Conservation (phyloP, 805 yeast species). For the Torulaspora microellipsoides region DNA sequence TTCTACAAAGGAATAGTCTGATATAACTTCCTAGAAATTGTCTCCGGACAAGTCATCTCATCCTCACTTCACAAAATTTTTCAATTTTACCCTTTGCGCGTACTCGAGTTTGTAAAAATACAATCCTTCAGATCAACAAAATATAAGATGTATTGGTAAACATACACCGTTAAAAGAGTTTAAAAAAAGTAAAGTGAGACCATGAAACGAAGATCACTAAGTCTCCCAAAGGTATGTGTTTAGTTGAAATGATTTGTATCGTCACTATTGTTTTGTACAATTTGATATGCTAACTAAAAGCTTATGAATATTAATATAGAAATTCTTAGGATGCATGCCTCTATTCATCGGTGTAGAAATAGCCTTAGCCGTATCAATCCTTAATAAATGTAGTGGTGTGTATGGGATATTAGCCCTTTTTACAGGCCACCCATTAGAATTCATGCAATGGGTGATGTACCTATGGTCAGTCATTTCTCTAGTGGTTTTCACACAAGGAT, state of each 20-base stretch:
- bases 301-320: constrained; percentile 30
- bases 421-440: constrained; percentile 82
- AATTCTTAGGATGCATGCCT: constrained; percentile 68
- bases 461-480: constrained; percentile 57
- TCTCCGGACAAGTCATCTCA: too few relatives aligned
- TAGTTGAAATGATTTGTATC: neutral
- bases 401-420: constrained; percentile 82
- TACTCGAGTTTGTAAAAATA: too few relatives aligned
- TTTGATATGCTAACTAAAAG: neutral
- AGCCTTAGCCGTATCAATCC: constrained; percentile 64
- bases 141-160: too few relatives aligned
- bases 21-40: too few relatives aligned
- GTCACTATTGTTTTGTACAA: neutral
- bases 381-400: constrained; percentile 85
- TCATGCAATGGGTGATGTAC: constrained; percentile 79
- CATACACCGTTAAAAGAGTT: too few relatives aligned
- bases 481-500: constrained; percentile 61
- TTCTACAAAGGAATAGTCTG: too few relatives aligned
- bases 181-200: too few relatives aligned
- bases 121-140: too few relatives aligned
- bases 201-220: constrained; percentile 4
- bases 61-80: neutral
- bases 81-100: neutral
- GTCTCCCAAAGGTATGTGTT: constrained; percentile 22
- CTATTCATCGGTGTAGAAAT: constrained; percentile 84